Conservation (phyloP, 2,329 filamentous ascomycete species). For the Apiospora kogelbergensis region DNA sequence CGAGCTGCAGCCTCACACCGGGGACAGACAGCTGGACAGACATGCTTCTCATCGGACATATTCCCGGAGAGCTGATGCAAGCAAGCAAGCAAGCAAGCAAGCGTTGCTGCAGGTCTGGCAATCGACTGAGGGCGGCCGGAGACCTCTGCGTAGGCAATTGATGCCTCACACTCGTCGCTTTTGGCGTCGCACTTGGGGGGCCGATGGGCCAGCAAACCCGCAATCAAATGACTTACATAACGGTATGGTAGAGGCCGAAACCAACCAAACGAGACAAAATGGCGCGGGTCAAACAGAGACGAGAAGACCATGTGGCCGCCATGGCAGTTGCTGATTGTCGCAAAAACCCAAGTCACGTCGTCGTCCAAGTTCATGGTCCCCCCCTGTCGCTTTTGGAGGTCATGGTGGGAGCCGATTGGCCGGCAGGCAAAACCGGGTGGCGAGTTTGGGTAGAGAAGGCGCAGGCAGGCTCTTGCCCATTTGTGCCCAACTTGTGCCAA, state of each 20-base stretch:
- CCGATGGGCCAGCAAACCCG: neutral
- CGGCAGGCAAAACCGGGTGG: neutral
- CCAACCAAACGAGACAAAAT: neutral
- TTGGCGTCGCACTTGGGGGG: neutral
- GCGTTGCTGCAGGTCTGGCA: neutral
- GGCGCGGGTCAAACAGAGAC: neutral
- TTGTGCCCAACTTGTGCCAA: slow-evolving; percentile 4
- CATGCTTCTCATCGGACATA: neutral
- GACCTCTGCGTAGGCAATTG: neutral
- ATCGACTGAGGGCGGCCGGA: neutral
- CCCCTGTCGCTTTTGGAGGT: neutral
- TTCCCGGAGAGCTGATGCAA: neutral
- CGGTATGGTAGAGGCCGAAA: neutral
- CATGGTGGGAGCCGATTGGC: neutral
- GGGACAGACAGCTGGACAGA: neutral
- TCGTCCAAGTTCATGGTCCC: neutral
- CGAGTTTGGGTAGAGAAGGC: neutral
- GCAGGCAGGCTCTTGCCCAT: neutral
- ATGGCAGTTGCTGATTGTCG: slow-evolving; percentile 3
- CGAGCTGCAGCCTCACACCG: neutral
- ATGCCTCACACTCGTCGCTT: neutral
- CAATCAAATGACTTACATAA: slow-evolving; percentile 1
- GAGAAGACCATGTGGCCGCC: neutral
- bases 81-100: neutral
- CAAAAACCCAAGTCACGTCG: neutral